Percentiles rank a stretch among this genome's conserved stretches.
phyloP scores from a whole-genome alignment of 495 filamentous ascomycete genomes.

The Amphirosellinia nigrospora region DNA sequence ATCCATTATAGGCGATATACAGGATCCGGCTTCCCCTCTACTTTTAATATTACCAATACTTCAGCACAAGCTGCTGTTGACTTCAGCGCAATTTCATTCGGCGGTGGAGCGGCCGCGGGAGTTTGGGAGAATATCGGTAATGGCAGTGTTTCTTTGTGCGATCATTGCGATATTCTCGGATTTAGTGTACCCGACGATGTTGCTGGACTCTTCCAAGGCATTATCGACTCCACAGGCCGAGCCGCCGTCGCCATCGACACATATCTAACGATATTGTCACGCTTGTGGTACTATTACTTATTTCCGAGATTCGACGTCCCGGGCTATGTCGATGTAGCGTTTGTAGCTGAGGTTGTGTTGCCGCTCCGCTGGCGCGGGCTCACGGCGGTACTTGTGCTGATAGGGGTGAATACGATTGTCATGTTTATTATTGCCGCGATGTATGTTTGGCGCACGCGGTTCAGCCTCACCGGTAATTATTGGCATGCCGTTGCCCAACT shows the following conservation, averaged over 20 bases:
- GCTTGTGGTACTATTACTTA: background rate
- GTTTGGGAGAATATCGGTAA: background rate
- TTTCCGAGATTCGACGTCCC: background rate
- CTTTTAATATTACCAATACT: background rate
- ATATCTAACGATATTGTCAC: background rate
- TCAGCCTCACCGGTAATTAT: background rate
- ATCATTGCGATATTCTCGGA: background rate
- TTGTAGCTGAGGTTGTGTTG: background rate
- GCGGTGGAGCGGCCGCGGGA: background rate
- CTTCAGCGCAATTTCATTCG: background rate
- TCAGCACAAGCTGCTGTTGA: background rate
- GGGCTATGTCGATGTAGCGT: background rate
- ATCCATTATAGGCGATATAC: background rate
- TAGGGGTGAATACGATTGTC: background rate
- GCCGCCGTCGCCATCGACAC: background rate
- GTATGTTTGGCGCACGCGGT: background rate
- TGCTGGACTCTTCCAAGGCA: background rate
- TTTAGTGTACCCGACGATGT: background rate
- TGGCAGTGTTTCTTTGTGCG: background rate
- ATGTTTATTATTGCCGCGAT: background rate
- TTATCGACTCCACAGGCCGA: background rate
- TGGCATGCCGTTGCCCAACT: constrained; percentile 4
- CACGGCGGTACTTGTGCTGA: background rate
- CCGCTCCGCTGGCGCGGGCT: background rate
- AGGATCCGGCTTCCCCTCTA: background rate